Evolutionary conservation across 1,139 yeast genomes (phyloP).

Genomic region (Pichia sp.): DNA sequence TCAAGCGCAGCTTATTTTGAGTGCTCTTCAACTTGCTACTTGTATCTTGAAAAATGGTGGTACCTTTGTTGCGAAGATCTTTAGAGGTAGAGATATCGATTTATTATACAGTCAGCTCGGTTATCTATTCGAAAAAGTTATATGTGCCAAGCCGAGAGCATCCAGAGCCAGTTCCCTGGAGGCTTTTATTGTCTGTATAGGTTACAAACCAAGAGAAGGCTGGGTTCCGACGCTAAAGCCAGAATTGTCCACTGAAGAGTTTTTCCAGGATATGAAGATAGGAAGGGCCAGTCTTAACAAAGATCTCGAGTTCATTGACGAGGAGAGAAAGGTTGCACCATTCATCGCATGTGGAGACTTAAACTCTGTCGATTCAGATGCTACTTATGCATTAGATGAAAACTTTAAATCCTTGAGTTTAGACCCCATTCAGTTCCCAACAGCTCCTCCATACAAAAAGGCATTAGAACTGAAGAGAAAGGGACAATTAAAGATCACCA

Average conservation of each 20-base stretch:
- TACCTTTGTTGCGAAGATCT: constrained; percentile 89
- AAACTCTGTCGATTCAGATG: constrained; percentile 85
- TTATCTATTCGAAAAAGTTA: constrained; percentile 72
- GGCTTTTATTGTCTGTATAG: constrained; percentile 88
- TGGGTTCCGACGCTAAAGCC: constrained; percentile 69
- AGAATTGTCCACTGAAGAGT: constrained; percentile 65
- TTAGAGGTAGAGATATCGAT: constrained; percentile 93
- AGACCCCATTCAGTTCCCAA: constrained; percentile 91
- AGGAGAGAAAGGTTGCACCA: constrained; percentile 73
- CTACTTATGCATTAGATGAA: constrained; percentile 72
- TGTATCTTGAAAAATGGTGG: constrained; percentile 88
- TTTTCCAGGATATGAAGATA: constrained; percentile 55
- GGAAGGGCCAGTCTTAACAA: constrained; percentile 46
- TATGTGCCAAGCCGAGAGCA: constrained; percentile 94
- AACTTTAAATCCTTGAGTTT: constrained; percentile 43
- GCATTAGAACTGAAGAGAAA: constrained; percentile 84
- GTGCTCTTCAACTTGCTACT: constrained; percentile 88
- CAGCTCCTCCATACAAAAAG: constrained; percentile 92
- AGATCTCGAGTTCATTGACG: constrained; percentile 41
- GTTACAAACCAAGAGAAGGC: constrained; percentile 72
- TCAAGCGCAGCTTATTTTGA: constrained; percentile 86
- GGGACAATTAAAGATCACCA: constrained; percentile 44
- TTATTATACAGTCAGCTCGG: constrained; percentile 85
- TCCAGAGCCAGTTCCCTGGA: constrained; percentile 92
- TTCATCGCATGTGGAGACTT: constrained; percentile 94